Evolutionary conservation across 352 stramenopile species (phyloP).

Genomic region (Plasmopara muralis): DNA sequence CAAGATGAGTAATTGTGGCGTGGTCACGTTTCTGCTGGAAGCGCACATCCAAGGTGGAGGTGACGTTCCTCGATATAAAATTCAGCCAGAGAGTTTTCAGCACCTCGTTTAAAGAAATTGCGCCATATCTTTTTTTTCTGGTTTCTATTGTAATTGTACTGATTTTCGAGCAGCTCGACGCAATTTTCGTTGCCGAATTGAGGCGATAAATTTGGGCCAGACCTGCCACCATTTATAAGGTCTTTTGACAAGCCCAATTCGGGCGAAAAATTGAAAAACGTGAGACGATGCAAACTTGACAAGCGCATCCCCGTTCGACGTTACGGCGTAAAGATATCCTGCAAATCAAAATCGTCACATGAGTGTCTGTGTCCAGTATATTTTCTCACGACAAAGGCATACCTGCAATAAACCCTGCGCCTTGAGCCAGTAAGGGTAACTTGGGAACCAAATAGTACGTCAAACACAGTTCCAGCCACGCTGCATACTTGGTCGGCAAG

Average conservation of each 20-base stretch:
- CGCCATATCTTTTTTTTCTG: neutral
- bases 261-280: slow-evolving; percentile 15
- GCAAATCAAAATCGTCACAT: neutral
- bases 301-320: slow-evolving; percentile 19
- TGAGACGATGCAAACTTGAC: slow-evolving; percentile 9
- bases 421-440: slow-evolving; percentile 80
- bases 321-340: slow-evolving; percentile 32
- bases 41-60: slow-evolving; percentile 23
- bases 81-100: slow-evolving; percentile 44
- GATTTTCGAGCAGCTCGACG: slow-evolving; percentile 2
- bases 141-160: neutral
- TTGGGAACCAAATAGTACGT: slow-evolving; percentile 77
- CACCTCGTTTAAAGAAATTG: slow-evolving; percentile 22
- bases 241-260: slow-evolving; percentile 18
- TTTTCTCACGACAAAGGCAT: neutral
- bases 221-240: slow-evolving; percentile 23
- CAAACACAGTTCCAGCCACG: slow-evolving; percentile 84
- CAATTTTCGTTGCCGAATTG: slow-evolving; percentile 12
- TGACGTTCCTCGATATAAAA: slow-evolving; percentile 21
- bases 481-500: slow-evolving; percentile 81
- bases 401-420: slow-evolving; percentile 83
- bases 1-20: slow-evolving; percentile 76
- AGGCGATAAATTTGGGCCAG: slow-evolving; percentile 18
- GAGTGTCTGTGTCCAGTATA: neutral
- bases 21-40: slow-evolving; percentile 69